phyloP scores from a whole-genome alignment of 805 yeast genomes.

The Cyberlindnera subsufficiens region DNA sequence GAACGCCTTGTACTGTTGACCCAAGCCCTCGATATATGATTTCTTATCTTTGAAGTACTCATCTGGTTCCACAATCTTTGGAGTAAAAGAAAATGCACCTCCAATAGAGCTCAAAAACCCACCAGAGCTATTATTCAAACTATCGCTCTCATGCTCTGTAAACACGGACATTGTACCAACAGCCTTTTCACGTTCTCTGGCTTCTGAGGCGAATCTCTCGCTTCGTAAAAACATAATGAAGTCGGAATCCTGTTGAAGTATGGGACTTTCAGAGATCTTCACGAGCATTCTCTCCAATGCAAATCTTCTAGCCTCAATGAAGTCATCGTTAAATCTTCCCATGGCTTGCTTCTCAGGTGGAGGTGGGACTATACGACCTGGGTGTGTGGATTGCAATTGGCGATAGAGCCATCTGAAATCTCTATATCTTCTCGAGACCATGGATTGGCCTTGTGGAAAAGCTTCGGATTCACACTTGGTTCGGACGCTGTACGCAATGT shows the following conservation, averaged over 20 bases:
- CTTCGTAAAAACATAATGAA: conserved; percentile 73
- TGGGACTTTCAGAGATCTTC: conserved; percentile 54
- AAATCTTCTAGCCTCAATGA: conserved; percentile 78
- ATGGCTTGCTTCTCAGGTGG: conserved; percentile 93
- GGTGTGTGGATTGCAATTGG: conserved; percentile 78
- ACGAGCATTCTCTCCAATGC: conserved; percentile 82
- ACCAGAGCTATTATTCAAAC: conserved; percentile 29
- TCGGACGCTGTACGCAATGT: conserved; percentile 78
- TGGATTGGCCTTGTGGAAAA: conserved; percentile 31
- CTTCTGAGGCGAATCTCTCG: conserved; percentile 63
- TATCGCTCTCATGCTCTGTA: conserved; percentile 25
- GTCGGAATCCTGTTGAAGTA: conserved; percentile 66
- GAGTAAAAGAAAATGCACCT: conserved; percentile 57
- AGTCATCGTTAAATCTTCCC: conserved; percentile 86
- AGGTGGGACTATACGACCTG: conserved; percentile 89
- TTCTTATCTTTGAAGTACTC: conserved; percentile 68
- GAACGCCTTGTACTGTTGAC: conserved; percentile 63
- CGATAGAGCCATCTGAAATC: conserved; percentile 95
- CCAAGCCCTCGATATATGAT: conserved; percentile 63
- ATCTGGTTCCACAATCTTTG: conserved; percentile 72
- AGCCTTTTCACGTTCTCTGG: conserved; percentile 57
- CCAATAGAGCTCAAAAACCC: conserved; percentile 68
- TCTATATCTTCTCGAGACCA: conserved; percentile 78
- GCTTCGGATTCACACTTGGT: conserved; percentile 40
- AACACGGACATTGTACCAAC: conserved; percentile 38